phyloP scores from a whole-genome alignment of 208 protist genomes.

The Naegleria fowleri region DNA sequence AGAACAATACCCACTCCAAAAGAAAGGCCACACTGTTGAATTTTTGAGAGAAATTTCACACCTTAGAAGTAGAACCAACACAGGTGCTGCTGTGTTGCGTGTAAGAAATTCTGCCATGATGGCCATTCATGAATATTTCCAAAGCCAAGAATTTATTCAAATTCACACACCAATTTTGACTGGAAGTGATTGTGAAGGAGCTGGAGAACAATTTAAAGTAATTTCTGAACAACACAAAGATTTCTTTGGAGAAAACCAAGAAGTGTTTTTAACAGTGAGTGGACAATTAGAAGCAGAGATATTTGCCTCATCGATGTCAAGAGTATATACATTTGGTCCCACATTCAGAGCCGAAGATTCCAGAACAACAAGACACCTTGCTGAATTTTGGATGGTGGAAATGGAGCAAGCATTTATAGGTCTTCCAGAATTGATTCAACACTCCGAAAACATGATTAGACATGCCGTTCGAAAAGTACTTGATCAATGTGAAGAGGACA shows the following conservation, averaged over 20 bases:
- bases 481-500: slow-evolving; percentile 40
- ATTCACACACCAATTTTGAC: slow-evolving; percentile 73
- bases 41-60: slow-evolving; percentile 66
- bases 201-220: slow-evolving; percentile 70
- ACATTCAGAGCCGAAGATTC: slow-evolving; percentile 97
- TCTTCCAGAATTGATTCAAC: slow-evolving; percentile 86
- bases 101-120: slow-evolving; percentile 51
- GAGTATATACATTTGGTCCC: slow-evolving; percentile 88
- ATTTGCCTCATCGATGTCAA: slow-evolving; percentile 82
- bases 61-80: slow-evolving; percentile 61
- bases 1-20: slow-evolving; percentile 61
- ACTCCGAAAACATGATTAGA: slow-evolving; percentile 86
- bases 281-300: slow-evolving; percentile 99
- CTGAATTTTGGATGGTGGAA: slow-evolving; percentile 97
- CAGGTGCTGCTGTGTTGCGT: slow-evolving; percentile 47
- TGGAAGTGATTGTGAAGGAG: slow-evolving; percentile 72
- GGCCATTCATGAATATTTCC: slow-evolving; percentile 53
- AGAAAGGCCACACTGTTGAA: slow-evolving; percentile 63
- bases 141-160: slow-evolving; percentile 52
- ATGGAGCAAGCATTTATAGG: slow-evolving; percentile 90
- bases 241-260: slow-evolving; percentile 88
- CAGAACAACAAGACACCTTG: slow-evolving; percentile 92
- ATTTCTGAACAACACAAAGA: slow-evolving; percentile 9
- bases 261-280: slow-evolving; percentile 95
- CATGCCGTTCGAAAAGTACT: not conserved